These are phyloP conservation scores for Zygosaccharomyces pseudobailii DNA, from an alignment of 1,139 yeast species.

Conservation along the genomic window DNA sequence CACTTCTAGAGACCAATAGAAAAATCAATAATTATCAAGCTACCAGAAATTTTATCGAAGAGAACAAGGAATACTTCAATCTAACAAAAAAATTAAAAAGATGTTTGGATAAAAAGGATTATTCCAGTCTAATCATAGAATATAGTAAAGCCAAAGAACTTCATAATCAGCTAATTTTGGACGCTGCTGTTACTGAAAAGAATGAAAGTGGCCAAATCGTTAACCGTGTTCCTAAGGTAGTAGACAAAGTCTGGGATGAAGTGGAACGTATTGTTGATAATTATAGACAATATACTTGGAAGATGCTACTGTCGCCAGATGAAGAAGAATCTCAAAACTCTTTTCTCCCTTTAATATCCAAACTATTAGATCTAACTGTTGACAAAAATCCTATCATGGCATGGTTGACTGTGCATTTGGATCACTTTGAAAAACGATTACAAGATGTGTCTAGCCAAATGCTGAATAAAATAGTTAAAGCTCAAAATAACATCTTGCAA, in stretches of 20 bases:
- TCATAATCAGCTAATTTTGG: conserved; percentile 18
- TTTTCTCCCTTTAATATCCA: conserved; percentile 53
- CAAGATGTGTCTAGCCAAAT: conserved; percentile 34
- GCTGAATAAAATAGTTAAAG: conserved; percentile 36
- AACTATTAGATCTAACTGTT: conserved; percentile 50
- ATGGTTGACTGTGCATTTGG: conserved; percentile 51
- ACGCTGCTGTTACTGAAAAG: conserved; percentile 14
- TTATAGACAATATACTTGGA: conserved; percentile 63
- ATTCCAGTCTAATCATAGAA: conserved; percentile 64
- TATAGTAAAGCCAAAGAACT: conserved; percentile 54
- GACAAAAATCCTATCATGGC: conserved; percentile 58
- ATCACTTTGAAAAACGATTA: conserved; percentile 38
- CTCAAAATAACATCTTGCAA: conserved; percentile 34
- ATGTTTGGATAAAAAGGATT: conserved; percentile 58
- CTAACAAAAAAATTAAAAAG: conserved; percentile 57
- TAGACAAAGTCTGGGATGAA: conserved; percentile 59
- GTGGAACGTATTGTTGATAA: conserved; percentile 60
- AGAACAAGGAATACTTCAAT: conserved; percentile 62
- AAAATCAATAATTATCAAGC: conserved; percentile 56
- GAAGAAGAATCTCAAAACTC: conserved; percentile 38
- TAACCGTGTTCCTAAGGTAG: conserved; percentile 26
- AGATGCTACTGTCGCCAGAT: conserved; percentile 42
- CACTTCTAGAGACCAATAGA: conserved; percentile 60
- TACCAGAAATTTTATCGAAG: conserved; percentile 59
- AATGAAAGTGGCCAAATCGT: conserved; percentile 9